Conservation (phyloP, 352 stramenopile genomes). For the Halophytophthora batemanensis region DNA sequence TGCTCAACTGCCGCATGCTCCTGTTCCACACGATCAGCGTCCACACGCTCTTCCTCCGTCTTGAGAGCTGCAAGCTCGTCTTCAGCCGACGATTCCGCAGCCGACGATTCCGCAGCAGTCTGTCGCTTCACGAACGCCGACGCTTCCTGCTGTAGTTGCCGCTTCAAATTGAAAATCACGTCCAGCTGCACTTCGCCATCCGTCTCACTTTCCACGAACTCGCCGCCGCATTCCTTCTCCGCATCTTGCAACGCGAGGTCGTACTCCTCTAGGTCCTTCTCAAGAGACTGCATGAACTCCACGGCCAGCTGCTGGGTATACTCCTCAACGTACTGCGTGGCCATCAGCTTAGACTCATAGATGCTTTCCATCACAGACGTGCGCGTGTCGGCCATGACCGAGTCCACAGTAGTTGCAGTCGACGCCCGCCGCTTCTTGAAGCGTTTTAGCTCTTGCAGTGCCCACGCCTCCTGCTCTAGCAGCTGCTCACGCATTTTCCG, state of each 20-base stretch:
- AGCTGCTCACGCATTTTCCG: slow-evolving; percentile 21
- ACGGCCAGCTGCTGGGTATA: slow-evolving; percentile 31
- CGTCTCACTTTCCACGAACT: slow-evolving; percentile 3
- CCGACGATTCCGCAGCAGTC: slow-evolving; percentile 1
- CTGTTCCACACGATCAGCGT: slow-evolving; percentile 4
- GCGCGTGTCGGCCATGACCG: slow-evolving; percentile 43
- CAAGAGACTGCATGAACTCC: slow-evolving; percentile 29
- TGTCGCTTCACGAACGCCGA: slow-evolving; percentile 6
- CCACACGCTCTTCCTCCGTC: slow-evolving; percentile 1
- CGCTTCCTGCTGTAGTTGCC: slow-evolving; percentile 8
- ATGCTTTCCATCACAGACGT: slow-evolving; percentile 35
- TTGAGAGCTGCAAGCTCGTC: slow-evolving; percentile 3
- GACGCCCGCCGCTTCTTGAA: slow-evolving; percentile 42
- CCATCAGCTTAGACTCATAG: slow-evolving; percentile 31
- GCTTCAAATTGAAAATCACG: neutral
- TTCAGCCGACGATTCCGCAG: neutral
- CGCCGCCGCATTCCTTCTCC: slow-evolving; percentile 7
- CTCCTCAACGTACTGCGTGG: slow-evolving; percentile 35
- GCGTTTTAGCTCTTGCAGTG: slow-evolving; percentile 38
- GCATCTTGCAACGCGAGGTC: slow-evolving; percentile 18
- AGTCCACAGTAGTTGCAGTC: slow-evolving; percentile 28
- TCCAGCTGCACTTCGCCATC: slow-evolving; percentile 8
- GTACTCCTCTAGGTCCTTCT: slow-evolving; percentile 35
- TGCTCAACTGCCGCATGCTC: slow-evolving; percentile 3
- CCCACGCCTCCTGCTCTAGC: slow-evolving; percentile 35